Conservation (phyloP, 345 rosid genomes). For the Erucastrum elatum region DNA sequence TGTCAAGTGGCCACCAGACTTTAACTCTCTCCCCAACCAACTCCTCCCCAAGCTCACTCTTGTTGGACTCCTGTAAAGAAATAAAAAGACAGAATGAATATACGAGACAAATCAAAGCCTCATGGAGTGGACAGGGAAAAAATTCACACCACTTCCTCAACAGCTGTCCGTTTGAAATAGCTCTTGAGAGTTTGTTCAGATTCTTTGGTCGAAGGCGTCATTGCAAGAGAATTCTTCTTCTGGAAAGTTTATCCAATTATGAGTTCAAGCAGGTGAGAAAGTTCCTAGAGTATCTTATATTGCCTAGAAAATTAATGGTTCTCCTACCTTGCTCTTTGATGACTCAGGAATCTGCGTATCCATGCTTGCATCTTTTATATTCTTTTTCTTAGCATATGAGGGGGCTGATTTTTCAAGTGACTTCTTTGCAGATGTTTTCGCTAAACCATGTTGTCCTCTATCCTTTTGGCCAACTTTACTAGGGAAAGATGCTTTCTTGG, state of each 20-base stretch:
- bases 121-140: neutral
- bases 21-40: too few relatives aligned
- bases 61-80: too few relatives aligned
- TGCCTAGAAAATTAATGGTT: constrained; percentile 12
- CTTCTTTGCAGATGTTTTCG: constrained; percentile 35
- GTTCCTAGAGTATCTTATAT: neutral
- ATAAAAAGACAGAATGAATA: too few relatives aligned
- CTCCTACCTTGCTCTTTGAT: constrained; percentile 48
- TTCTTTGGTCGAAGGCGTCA: too few relatives aligned
- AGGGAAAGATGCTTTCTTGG: constrained; percentile 38
- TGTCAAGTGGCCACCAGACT: too few relatives aligned
- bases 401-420: constrained; percentile 18
- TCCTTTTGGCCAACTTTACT: neutral
- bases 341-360: constrained; percentile 27
- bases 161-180: too few relatives aligned
- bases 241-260: constrained; percentile 29
- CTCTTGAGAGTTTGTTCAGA: too few relatives aligned
- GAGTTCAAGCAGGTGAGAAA: constrained; percentile 6
- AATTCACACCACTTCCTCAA: constrained; percentile 12
- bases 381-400: neutral
- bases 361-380: constrained; percentile 22
- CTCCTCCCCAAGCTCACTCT: too few relatives aligned
- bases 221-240: neutral
- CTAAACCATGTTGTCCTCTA: constrained; percentile 13
- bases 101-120: neutral